Base-by-base conservation (phyloP, 768 basidiomycete species). In the Phanerodontia chrysosporium region DNA sequence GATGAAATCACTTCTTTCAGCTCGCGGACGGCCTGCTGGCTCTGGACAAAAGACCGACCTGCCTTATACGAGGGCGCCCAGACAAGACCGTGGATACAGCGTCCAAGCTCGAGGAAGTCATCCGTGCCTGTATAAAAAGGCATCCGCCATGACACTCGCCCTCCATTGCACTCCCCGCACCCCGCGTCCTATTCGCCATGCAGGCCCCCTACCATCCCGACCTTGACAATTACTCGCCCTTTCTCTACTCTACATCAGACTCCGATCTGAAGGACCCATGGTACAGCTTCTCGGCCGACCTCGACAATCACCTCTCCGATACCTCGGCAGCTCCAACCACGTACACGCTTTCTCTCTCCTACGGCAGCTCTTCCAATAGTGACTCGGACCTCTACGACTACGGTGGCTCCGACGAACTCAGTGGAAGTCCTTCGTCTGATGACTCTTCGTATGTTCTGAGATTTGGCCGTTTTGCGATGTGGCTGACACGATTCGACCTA, bases 71-170 rank as follows among this genome's bases (percentile, higher is more conserved):
- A 42, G 39, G 18, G 18, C 8, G 39, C 49, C 30, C 29, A 29
- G 13, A 51, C 49, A 51, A 51, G 49, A 32, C 49, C 49, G 30
- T 51, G 49, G 49, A 51, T 51, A 51, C 49, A 32, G 28, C 29
- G 30, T 30, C 29, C 27, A 16, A 30, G 39, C 39, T 42, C 39
- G 18, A 18, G 18, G 49, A 32, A 51, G 10, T 30, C 22, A 22
- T 13, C 32, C 30, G 1, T 1, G 3, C 29, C 21, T 4, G 13
- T 51, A 51, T 51, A 51, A 51, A 51, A 51, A 9, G 49, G n/a
- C 49, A n/a, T 51, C 32, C 28, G 5, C 16, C 9, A 51, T 32
- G 49, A 6, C 16, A 6, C 46, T 9, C 6, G 13, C 18, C 18
- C 46, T 24, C 46, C 46, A 48, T 48, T 42, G 16, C 39, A 9